phyloP scores from a whole-genome alignment of 352 stramenopile genomes.

The Phytophthora pluvialis region DNA sequence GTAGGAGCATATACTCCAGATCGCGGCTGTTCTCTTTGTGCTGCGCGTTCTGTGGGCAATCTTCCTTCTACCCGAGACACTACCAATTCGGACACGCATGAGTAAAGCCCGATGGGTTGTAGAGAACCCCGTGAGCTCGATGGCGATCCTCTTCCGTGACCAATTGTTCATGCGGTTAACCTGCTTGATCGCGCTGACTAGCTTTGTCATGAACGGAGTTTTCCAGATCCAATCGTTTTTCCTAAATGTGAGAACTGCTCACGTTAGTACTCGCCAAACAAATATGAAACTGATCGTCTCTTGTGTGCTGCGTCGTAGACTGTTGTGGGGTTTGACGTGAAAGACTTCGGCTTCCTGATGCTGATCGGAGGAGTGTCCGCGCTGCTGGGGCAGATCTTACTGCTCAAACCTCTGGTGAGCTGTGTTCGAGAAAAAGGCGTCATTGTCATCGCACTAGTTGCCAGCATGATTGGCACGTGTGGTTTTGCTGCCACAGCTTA shows the following conservation, averaged over 20 bases:
- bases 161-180: slow-evolving; percentile 71
- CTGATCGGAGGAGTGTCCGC: slow-evolving; percentile 59
- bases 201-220: slow-evolving; percentile 63
- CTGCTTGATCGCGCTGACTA: slow-evolving; percentile 69
- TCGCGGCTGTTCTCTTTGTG: slow-evolving; percentile 54
- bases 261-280: neutral
- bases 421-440: slow-evolving; percentile 70
- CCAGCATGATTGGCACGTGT: slow-evolving; percentile 45
- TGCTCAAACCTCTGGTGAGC: slow-evolving; percentile 67
- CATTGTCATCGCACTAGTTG: slow-evolving; percentile 63
- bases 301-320: slow-evolving; percentile 37
- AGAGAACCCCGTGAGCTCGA: slow-evolving; percentile 65
- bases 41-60: slow-evolving; percentile 59
- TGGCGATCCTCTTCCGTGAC: slow-evolving; percentile 73
- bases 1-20: slow-evolving; percentile 57
- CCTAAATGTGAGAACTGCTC: slow-evolving; percentile 55
- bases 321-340: slow-evolving; percentile 70
- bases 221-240: slow-evolving; percentile 77
- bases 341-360: slow-evolving; percentile 67
- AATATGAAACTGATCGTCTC: slow-evolving; percentile 8
- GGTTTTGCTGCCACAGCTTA: slow-evolving; percentile 53
- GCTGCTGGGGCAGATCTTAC: slow-evolving; percentile 61
- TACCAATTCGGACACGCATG: slow-evolving; percentile 41
- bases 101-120: slow-evolving; percentile 40
- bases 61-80: slow-evolving; percentile 67